Evolutionary conservation across 129 eudicot species (phyloP), one percentile per base, ranked within the genome.

Genomic region (Chrysanthemum makinoi): DNA sequence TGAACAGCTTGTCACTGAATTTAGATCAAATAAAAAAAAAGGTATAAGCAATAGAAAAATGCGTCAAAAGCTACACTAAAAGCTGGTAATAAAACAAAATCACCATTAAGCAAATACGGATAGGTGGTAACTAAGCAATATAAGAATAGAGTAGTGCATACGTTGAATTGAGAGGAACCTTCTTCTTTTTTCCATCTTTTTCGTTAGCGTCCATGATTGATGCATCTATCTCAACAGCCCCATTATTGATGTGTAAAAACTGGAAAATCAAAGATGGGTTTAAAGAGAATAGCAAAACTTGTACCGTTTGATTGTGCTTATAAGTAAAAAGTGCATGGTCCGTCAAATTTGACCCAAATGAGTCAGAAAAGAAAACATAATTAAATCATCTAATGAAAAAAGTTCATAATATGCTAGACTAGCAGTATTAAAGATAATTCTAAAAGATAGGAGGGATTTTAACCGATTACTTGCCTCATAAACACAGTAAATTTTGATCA

Each of bases 131-230:
- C 15, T 13, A 2, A 14, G 10, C 50, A 11, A 68, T 7, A 26
- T 14, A 48, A 26, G 53, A 69, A 60, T n/a, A 69, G 30, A 53
- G 47, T 3, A 43, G 47, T 3, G 20, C 73, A 24, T 79, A 94
- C 99, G 96, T 94, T 50, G 99, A 90, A 83, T 94, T 94, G 30
- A 94, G 93, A 44, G 99, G 99, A 80, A 94, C 94, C 80, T 94
- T 94, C 66, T 77, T 79, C 81, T 90, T 94, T 72, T 87, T 90
- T 24, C 93, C 99, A 52, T 90, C 97, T 84, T 86, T 88, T 72
- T 86, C 96, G 72, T 54, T 77, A 66, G 66, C 87, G 33, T 96
- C 96, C 99, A 94, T 94, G 75, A 90, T 83, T 64, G 97, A 89
- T 78, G 91, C 85, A 86, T 94, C 97, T 70, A 94, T 71, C 80